Percentiles rank a stretch among this genome's conserved stretches.
These are phyloP conservation scores for Musa balbisiana DNA, from an alignment of 202 grass and related monocot species.

Conservation along the genomic window DNA sequence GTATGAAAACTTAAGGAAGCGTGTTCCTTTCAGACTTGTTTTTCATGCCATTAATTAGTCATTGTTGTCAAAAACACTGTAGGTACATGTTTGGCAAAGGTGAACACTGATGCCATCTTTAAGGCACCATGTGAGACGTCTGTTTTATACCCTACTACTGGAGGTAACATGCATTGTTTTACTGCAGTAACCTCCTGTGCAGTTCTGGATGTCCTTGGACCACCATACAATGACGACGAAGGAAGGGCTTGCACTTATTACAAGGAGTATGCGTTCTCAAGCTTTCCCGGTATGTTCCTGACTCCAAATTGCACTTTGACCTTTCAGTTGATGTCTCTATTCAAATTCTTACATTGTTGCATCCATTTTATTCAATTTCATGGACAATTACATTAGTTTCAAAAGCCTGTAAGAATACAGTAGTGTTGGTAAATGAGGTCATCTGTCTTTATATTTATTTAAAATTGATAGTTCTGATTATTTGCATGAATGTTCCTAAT, in stretches of 20 bases:
- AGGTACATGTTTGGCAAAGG: constrained; percentile 18
- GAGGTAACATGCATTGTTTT: constrained; percentile 19
- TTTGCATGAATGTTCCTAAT: too few species aligned
- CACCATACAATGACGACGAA: constrained; percentile 4
- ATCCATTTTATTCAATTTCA: not conserved
- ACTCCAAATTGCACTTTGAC: not conserved
- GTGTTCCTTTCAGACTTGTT: not conserved
- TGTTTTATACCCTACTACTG: constrained; percentile 4
- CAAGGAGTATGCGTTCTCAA: not conserved
- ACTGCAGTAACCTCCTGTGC: constrained; percentile 19
- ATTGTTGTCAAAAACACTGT: not conserved
- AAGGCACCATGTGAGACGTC: constrained; percentile 11
- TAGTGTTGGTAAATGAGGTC: too few species aligned
- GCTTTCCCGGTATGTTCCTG: not conserved
- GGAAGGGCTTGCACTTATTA: constrained; percentile 15
- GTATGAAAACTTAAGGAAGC: not conserved
- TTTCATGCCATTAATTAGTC: not conserved
- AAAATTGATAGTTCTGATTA: too few species aligned
- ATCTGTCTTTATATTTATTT: too few species aligned
- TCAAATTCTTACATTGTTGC: not conserved
- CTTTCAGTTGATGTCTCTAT: not conserved
- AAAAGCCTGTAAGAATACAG: too few species aligned
- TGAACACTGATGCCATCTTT: constrained; percentile 7
- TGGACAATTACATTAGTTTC: not conserved
- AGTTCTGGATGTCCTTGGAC: constrained; percentile 13